phyloP scores from a whole-genome alignment of 2,329 filamentous ascomycete species.

The Rutstroemia sydowiana region DNA sequence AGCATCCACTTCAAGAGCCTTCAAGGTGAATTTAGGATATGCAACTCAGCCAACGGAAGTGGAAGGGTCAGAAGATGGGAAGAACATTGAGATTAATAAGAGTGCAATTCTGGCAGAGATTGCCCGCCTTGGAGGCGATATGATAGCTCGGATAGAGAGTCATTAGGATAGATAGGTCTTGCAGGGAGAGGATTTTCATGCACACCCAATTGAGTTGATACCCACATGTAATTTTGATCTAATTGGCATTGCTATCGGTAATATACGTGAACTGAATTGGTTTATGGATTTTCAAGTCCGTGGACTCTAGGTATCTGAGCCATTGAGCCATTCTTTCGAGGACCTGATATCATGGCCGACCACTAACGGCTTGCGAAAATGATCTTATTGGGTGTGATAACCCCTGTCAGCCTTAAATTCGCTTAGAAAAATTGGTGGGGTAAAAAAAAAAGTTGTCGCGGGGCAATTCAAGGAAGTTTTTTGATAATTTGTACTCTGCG shows the following conservation, averaged over 20 bases:
- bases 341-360: not conserved
- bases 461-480: constrained; percentile 6
- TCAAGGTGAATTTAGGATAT: constrained; percentile 65
- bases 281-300: no score
- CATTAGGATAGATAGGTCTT: not conserved
- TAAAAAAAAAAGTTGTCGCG: constrained; percentile 8
- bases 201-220: not conserved
- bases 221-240: not conserved
- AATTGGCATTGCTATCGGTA: not conserved
- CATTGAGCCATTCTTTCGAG: not conserved
- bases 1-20: constrained; percentile 39
- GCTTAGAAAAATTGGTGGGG: constrained; percentile 12
- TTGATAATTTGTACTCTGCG: not conserved
- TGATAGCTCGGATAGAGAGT: constrained; percentile 60
- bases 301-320: no score
- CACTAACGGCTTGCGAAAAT: no score
- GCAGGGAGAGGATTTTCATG: not conserved
- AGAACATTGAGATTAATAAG: constrained; percentile 57
- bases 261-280: not conserved
- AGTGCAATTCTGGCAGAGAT: constrained; percentile 66
- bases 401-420: constrained; percentile 16
- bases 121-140: constrained; percentile 55
- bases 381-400: not conserved
- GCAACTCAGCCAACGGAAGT: constrained; percentile 42
- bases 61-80: constrained; percentile 29